These are phyloP conservation scores for Heritiera littoralis DNA, from an alignment of 345 rosid species.

Conservation along the genomic window DNA sequence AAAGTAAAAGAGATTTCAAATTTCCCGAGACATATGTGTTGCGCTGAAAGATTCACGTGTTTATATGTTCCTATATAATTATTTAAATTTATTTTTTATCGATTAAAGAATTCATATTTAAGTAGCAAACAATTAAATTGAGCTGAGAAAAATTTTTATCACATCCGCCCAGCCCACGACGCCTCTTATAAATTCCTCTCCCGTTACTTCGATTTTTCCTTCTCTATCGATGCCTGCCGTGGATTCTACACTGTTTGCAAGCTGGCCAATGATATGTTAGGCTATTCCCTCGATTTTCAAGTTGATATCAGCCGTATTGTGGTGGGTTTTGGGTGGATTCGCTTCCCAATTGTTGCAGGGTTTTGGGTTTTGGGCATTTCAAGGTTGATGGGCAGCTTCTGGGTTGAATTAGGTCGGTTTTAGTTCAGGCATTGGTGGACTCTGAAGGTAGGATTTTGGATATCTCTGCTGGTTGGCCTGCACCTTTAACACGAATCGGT, in stretches of 20 bases:
- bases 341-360: conserved; percentile 79
- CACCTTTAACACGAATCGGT: conserved; percentile 48
- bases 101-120: too few relatives aligned
- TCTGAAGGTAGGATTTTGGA: conserved; percentile 64
- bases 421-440: conserved; percentile 84
- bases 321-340: conserved; percentile 54
- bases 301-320: conserved; percentile 42
- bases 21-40: too few relatives aligned
- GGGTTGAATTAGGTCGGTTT: conserved; percentile 47
- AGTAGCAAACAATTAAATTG: too few relatives aligned
- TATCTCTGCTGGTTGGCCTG: conserved; percentile 85
- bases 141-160: too few relatives aligned
- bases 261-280: conserved; percentile 46
- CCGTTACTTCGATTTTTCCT: conserved; percentile 49
- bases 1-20: too few relatives aligned
- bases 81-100: too few relatives aligned
- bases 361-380: conserved; percentile 57
- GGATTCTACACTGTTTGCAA: conserved; percentile 66
- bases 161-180: conserved; percentile 75
- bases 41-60: too few relatives aligned
- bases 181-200: conserved; percentile 53
- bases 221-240: conserved; percentile 53
- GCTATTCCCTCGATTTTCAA: conserved; percentile 41
- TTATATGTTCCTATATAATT: too few relatives aligned
- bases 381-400: conserved; percentile 47